phyloP scores from a whole-genome alignment of 805 yeast genomes.

The Spathaspora gorwiae region DNA sequence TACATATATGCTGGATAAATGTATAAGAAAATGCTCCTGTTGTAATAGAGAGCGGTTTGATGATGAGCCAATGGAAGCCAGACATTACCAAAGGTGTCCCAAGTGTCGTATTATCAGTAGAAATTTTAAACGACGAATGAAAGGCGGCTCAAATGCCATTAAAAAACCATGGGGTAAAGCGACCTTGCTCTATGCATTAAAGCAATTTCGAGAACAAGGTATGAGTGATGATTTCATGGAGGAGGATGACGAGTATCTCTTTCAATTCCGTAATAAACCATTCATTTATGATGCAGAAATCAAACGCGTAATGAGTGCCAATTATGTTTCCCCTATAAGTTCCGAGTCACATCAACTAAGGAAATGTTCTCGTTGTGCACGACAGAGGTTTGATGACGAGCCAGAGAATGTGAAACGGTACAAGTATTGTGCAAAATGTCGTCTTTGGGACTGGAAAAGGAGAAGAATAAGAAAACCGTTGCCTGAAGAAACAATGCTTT shows the following conservation, averaged over 20 bases:
- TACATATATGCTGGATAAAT: too few relatives aligned
- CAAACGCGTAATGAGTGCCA: constrained; percentile 3
- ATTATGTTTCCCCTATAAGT: too few relatives aligned
- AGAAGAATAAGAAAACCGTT: constrained; percentile 31
- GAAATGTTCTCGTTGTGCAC: constrained; percentile 36
- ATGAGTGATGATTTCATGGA: constrained; percentile 27
- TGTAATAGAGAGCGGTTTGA: too few relatives aligned
- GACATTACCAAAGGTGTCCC: too few relatives aligned
- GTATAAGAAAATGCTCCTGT: constrained; percentile 25
- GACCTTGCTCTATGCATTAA: constrained; percentile 41
- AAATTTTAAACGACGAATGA: not conserved
- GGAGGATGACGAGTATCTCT: constrained; percentile 18
- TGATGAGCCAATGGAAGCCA: too few relatives aligned
- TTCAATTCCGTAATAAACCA: constrained; percentile 9
- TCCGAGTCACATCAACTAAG: too few relatives aligned
- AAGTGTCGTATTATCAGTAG: too few relatives aligned
- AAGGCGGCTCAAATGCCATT: constrained; percentile 1
- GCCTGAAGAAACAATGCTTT: constrained; percentile 30
- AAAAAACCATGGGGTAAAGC: constrained; percentile 17
- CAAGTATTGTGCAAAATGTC: constrained; percentile 54
- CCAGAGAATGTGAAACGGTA: constrained; percentile 52
- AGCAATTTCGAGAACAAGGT: constrained; percentile 39
- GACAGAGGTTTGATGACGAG: constrained; percentile 51
- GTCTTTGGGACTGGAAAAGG: constrained; percentile 47
- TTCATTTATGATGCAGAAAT: constrained; percentile 9